Evolutionary conservation across 2,329 filamentous ascomycete genomes (phyloP), one percentile per base, ranked within the genome.

Genomic region (Samsoniella hepiali): DNA sequence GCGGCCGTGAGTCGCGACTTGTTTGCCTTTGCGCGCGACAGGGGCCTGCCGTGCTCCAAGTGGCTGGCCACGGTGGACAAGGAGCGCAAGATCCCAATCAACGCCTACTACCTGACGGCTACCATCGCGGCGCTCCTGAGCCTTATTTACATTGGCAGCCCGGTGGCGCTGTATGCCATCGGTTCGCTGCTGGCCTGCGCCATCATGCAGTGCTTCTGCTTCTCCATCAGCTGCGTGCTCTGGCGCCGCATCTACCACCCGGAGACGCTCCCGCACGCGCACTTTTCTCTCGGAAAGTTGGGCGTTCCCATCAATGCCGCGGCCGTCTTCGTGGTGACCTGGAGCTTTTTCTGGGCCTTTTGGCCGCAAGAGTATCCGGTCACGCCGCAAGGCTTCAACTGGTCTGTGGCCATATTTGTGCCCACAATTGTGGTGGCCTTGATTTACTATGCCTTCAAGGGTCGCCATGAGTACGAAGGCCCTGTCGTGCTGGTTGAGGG

Each of bases 271-370:
- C 65, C 65, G 10, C 45, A 62, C 13, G 64, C 62, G 1, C 58
- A n/a, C 11, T 67, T 65, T 17, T 63, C 64, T 1, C 42, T 67
- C 27, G 65, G 65, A 29, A 63, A 40, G 45, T 56, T 51, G n/a
- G 65, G 65, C 17, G n/a, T 65, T 1, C 50, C 61, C 8, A 58
- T 67, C 10, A 67, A 67, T 40, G 31, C 40, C 3, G 53, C 44
- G 8, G 64, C 65, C 2, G 44, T 65, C 8, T 22, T 58, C 5
- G 60, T 45, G 31, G 62, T 45, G 9, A 3, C 45, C 3, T 67
- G 65, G 65, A 59, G 58, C 10, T 67, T 67, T 38, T 65, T 67
- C 55, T 67, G 64, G 65, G 58, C 56, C 27, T 67, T 67, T 53
- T 67, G 65, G 65, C 65, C 65, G 27, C 58, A 64, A 50, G 40